Conservation (phyloP, 2,329 filamentous ascomycete species). For the Leptographium radiaticola region DNA sequence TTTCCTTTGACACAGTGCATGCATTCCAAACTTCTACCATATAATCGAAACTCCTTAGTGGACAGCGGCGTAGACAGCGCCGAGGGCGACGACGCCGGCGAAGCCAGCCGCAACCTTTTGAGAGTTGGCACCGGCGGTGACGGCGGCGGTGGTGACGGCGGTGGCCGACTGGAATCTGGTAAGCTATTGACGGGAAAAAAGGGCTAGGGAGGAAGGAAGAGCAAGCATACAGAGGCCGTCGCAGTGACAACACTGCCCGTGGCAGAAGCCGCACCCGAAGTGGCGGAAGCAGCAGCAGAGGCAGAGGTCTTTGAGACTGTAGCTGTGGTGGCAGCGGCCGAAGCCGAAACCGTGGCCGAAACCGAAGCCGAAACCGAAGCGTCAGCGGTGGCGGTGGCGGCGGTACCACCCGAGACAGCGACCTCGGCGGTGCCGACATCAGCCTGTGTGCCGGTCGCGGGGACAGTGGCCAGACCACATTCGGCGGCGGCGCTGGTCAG, state of each 20-base stretch:
- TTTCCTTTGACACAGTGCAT: background rate
- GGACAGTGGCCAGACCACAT: constrained; percentile 17
- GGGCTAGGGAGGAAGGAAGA: no score
- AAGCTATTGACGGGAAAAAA: background rate
- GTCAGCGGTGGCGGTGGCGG: background rate
- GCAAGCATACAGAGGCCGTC: background rate
- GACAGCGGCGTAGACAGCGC: constrained; percentile 6
- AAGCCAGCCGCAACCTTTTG: constrained; percentile 3
- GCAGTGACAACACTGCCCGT: background rate
- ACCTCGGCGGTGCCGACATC: constrained; percentile 10
- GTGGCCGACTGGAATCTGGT: background rate
- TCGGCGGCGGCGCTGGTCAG: constrained; percentile 17
- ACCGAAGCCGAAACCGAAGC: background rate
- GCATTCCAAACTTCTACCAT: background rate
- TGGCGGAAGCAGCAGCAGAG: background rate
- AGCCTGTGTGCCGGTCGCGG: constrained; percentile 10
- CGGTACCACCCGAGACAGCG: background rate
- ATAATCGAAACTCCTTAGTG: constrained; percentile 1
- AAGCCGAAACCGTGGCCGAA: background rate
- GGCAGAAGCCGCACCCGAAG: background rate
- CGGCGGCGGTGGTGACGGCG: constrained; percentile 2
- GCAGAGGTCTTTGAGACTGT: background rate
- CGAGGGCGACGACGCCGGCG: constrained; percentile 6
- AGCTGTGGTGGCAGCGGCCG: background rate
- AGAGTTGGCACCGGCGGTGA: constrained; percentile 9